Evolutionary conservation across 768 basidiomycete genomes (phyloP).

Genomic region (Tubosaeta sp.): DNA sequence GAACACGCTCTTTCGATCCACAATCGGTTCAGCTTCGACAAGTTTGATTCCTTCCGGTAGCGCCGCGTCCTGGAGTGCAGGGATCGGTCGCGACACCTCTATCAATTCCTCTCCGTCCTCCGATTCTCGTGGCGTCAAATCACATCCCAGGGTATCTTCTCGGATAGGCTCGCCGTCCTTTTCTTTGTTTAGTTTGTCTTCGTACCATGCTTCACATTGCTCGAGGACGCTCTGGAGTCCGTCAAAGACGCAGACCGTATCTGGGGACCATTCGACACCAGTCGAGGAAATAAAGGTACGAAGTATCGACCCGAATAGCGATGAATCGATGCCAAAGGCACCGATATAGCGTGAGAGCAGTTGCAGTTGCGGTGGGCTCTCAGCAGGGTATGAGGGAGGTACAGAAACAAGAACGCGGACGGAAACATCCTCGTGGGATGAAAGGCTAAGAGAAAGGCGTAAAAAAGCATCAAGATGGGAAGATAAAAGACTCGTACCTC

Average conservation of each 20-base stretch:
- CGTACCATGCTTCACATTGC: slow-evolving; percentile 64
- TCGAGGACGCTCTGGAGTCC: slow-evolving; percentile 76
- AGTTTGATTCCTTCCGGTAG: slow-evolving; percentile 66
- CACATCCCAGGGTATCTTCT: slow-evolving; percentile 42
- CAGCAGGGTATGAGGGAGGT: slow-evolving; percentile 56
- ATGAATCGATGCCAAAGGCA: slow-evolving; percentile 67
- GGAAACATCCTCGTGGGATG: slow-evolving; percentile 48
- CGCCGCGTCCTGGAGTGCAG: slow-evolving; percentile 12
- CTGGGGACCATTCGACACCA: slow-evolving; percentile 74
- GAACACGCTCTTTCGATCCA: slow-evolving; percentile 82
- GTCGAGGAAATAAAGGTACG: slow-evolving; percentile 75
- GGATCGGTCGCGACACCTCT: neutral
- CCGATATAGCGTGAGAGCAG: slow-evolving; percentile 82
- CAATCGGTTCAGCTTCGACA: slow-evolving; percentile 70
- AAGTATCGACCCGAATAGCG: slow-evolving; percentile 71
- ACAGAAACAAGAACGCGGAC: slow-evolving; percentile 57
- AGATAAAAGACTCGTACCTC: slow-evolving; percentile 44
- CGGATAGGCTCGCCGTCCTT: slow-evolving; percentile 52
- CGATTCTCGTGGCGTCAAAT: slow-evolving; percentile 10
- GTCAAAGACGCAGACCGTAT: slow-evolving; percentile 80
- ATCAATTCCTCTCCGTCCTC: slow-evolving; percentile 5
- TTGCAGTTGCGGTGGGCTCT: slow-evolving; percentile 75
- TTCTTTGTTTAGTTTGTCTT: slow-evolving; percentile 54
- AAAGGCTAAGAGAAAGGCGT: slow-evolving; percentile 36
- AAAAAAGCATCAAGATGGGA: neutral